Conservation (phyloP, 2,329 filamentous ascomycete genomes). For the Thielaviopsis punctulata region DNA sequence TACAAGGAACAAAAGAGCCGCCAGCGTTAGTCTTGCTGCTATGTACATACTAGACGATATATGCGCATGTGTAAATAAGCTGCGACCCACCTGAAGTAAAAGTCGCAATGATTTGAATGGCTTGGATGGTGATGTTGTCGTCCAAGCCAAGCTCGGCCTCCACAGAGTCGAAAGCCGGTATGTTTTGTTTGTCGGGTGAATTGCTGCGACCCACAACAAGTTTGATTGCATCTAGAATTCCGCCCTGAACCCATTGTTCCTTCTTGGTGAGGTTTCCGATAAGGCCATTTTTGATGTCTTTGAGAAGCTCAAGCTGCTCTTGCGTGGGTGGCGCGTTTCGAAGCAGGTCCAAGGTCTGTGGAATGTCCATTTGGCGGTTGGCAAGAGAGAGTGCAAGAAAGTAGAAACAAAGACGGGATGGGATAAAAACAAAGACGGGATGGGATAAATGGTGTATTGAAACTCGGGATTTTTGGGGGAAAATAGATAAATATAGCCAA, state of each 20-base stretch:
- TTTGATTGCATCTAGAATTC: constrained; percentile 41
- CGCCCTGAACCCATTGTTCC: constrained; percentile 55
- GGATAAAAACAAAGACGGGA: neutral
- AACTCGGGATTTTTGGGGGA: too few relatives aligned
- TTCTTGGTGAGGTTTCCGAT: constrained; percentile 81
- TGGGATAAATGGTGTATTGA: neutral
- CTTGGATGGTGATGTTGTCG: constrained; percentile 36
- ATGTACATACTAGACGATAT: neutral
- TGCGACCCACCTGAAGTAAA: constrained; percentile 68
- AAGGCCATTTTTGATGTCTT: constrained; percentile 70
- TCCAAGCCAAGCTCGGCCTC: neutral
- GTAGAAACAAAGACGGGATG: neutral
- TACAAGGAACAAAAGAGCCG: constrained; percentile 20
- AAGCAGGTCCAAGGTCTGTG: neutral
- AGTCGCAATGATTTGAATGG: constrained; percentile 69
- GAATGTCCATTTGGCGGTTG: neutral
- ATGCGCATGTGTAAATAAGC: too few relatives aligned
- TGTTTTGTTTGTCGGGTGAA: neutral
- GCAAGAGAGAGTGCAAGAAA: neutral
- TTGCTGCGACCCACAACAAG: neutral
- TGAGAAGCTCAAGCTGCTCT: constrained; percentile 44
- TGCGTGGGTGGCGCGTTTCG: constrained; percentile 13
- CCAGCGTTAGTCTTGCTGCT: neutral
- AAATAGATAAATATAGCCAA: too few relatives aligned
- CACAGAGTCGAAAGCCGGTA: neutral